phyloP scores from a whole-genome alignment of 768 basidiomycete genomes.

The Kwoniella dendrophila region DNA sequence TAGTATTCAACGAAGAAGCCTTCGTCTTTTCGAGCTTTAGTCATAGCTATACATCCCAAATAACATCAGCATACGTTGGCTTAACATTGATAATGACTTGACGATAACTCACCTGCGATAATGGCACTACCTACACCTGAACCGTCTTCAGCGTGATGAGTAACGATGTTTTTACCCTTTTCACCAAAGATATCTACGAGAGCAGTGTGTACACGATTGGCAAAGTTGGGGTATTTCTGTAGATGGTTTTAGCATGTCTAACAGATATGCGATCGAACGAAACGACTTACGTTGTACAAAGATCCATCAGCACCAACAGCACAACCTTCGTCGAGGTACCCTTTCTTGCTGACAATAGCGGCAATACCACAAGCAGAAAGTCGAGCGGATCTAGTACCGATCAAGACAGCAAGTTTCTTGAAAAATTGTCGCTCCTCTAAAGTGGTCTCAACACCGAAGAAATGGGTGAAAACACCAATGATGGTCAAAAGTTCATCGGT shows the following conservation, averaged over 20 bases:
- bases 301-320: conserved; percentile 68
- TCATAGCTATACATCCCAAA: conserved; percentile 69
- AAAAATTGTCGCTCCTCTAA: conserved; percentile 96
- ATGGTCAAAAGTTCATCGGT: conserved; percentile 96
- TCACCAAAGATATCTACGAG: conserved; percentile 94
- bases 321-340: conserved; percentile 86
- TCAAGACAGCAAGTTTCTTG: conserved; percentile 85
- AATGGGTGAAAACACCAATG: conserved; percentile 95
- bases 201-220: conserved; percentile 89
- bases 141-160: conserved; percentile 84
- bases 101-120: conserved; percentile 69
- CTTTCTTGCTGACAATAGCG: conserved; percentile 92
- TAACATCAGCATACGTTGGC: conserved; percentile 18
- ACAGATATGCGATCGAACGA: no score
- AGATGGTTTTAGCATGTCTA: conserved; percentile 5
- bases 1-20: conserved; percentile 59
- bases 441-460: conserved; percentile 95
- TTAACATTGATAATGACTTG: neutral
- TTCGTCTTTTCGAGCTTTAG: conserved; percentile 73
- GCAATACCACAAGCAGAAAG: conserved; percentile 95
- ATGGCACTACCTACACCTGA: conserved; percentile 96
- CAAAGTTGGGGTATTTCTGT: conserved; percentile 96
- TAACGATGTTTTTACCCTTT: conserved; percentile 80
- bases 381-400: conserved; percentile 84
- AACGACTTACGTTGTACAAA: conserved; percentile 78